Percentiles rank a stretch among this genome's conserved stretches.
phyloP scores from a whole-genome alignment of 2,329 filamentous ascomycete species.

The Exophiala aquamarina region DNA sequence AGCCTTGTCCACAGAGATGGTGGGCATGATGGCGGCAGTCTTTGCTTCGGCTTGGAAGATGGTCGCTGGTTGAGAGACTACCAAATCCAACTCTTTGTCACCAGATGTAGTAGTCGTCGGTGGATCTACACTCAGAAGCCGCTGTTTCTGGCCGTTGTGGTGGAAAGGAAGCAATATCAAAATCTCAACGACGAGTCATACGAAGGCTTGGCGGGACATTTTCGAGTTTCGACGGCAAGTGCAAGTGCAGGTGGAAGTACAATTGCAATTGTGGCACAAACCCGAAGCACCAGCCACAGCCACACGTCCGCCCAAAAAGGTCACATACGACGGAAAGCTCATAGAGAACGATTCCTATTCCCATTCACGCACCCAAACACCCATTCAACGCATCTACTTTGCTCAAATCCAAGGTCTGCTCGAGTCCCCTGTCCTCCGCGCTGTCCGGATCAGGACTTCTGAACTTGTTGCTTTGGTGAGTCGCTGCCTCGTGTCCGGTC shows the following conservation, averaged over 20 bases:
- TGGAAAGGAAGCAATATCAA: slow-evolving; percentile 4
- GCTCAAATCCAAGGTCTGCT: no score
- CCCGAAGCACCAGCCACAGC: no score
- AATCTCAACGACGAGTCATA: slow-evolving; percentile 1
- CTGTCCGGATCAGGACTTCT: no score
- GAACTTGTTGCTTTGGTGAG: no score
- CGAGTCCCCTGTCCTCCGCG: no score
- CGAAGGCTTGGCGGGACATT: slow-evolving; percentile 2
- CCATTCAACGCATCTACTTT: no score
- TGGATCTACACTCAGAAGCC: not conserved
- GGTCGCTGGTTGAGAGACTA: not conserved
- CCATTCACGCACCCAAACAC: no score
- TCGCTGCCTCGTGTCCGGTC: no score
- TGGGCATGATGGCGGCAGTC: slow-evolving; percentile 72
- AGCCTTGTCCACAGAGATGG: slow-evolving; percentile 94
- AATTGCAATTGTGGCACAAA: not conserved
- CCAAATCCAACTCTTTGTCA: not conserved
- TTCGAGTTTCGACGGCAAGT: not conserved
- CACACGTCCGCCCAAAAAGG: no score
- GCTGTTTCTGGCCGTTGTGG: not conserved
- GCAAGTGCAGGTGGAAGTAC: slow-evolving; percentile 7
- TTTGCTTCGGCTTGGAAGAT: no score
- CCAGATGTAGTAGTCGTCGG: not conserved
- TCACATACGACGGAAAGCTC: no score
- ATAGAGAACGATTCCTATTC: no score